Conservation (phyloP, 164 flowering plant species). For the Dillenia turbinata region DNA sequence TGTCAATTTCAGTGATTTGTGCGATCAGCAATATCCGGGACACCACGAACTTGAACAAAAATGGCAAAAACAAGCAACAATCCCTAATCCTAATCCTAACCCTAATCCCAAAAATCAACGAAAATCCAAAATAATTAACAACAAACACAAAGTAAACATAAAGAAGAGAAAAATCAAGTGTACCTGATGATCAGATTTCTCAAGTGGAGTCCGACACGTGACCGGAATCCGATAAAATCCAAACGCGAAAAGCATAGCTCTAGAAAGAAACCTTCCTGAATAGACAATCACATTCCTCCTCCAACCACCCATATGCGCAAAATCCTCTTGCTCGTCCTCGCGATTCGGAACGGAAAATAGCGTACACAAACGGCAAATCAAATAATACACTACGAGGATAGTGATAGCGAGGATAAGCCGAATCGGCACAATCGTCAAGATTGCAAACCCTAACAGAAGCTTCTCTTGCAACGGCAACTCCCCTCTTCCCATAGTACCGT, state of each 20-base stretch:
- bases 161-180: background rate
- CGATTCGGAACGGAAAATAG: constrained; percentile 44
- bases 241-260: constrained; percentile 46
- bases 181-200: constrained; percentile 21
- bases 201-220: constrained; percentile 10
- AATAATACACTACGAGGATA: constrained; percentile 48
- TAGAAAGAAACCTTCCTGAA: constrained; percentile 49
- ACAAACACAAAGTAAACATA: background rate
- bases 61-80: too few species aligned
- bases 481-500: constrained; percentile 94
- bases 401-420: constrained; percentile 39
- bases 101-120: too few species aligned
- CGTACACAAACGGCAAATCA: constrained; percentile 61
- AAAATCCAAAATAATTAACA: too few species aligned
- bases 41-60: too few species aligned
- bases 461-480: constrained; percentile 64
- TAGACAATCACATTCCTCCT: constrained; percentile 43
- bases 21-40: too few species aligned
- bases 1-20: too few species aligned
- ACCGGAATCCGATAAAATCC: constrained; percentile 62
- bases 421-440: constrained; percentile 65
- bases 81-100: too few species aligned
- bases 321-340: constrained; percentile 64
- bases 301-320: constrained; percentile 81
- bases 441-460: constrained; percentile 47